A percentile compares a stretch with the other conserved stretches of the same genome.
Evolutionary conservation across 2,329 filamentous ascomycete species (phyloP).

Genomic region (Macrophomina phaseolina): DNA sequence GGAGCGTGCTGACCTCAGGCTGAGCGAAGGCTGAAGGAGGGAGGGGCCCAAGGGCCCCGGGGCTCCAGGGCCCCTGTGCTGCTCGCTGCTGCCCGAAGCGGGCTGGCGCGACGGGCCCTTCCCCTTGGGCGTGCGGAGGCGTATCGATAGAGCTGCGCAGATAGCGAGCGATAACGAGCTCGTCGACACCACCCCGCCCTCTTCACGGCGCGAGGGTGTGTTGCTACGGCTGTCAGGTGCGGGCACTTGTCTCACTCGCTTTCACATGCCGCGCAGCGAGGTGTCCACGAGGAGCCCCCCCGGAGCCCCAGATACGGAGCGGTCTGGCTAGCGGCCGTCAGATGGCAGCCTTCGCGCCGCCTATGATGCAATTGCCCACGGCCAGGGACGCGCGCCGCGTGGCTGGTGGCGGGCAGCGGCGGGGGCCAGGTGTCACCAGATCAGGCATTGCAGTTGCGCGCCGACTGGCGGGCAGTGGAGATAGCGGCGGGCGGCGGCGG

Average conservation of each 20-base stretch:
- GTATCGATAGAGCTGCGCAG: constrained; percentile 8
- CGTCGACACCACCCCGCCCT: constrained; percentile 1
- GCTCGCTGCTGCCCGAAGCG: background rate
- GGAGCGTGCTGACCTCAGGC: constrained; percentile 6
- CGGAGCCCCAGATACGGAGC: constrained; percentile 18
- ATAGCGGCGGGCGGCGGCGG: constrained; percentile 6
- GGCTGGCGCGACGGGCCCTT: background rate
- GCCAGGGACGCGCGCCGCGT: constrained; percentile 22
- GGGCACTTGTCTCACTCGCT: constrained; percentile 21
- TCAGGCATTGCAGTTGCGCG: constrained; percentile 15
- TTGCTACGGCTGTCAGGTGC: constrained; percentile 20
- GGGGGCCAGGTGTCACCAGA: constrained; percentile 20
- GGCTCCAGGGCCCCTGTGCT: too few species aligned
- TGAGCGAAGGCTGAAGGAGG: background rate
- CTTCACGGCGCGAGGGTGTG: constrained; percentile 16
- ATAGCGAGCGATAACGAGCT: constrained; percentile 21
- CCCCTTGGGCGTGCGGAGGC: background rate
- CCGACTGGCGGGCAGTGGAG: background rate
- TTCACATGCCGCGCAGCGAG: constrained; percentile 24
- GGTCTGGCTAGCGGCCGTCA: constrained; percentile 25
- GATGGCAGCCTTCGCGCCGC: constrained; percentile 20
- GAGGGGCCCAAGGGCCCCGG: too few species aligned
- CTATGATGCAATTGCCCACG: constrained; percentile 25
- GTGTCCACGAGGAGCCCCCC: constrained; percentile 22
- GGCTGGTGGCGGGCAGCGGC: constrained; percentile 15